Evolutionary conservation across 2,329 filamentous ascomycete genomes (phyloP).

Genomic region (Cladosporium colombiae): DNA sequence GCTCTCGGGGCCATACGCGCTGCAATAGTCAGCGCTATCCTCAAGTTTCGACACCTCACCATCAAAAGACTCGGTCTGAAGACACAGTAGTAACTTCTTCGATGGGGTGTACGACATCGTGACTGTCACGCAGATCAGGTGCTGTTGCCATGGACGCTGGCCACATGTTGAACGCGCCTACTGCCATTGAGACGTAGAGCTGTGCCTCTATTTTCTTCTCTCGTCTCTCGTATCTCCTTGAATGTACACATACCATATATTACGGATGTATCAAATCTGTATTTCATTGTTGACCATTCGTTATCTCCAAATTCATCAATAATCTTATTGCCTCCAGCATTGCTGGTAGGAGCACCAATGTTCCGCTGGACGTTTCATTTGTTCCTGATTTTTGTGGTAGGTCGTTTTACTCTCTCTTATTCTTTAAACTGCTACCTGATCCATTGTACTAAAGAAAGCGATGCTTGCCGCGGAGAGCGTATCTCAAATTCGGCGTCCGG

Average conservation of each 20-base stretch:
- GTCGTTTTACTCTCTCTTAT: background rate
- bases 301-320: background rate
- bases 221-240: background rate
- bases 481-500: background rate
- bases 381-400: background rate
- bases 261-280: background rate
- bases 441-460: background rate
- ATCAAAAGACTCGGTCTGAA: background rate
- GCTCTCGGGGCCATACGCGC: background rate
- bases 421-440: background rate
- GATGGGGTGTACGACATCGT: background rate
- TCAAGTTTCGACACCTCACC: background rate
- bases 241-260: background rate
- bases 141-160: background rate
- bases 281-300: background rate
- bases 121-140: background rate
- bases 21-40: background rate
- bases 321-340: too few species aligned
- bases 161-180: background rate
- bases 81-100: background rate
- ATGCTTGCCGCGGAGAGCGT: background rate
- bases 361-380: background rate
- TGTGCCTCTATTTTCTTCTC: background rate
- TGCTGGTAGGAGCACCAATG: background rate
- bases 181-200: background rate